Percentiles rank a stretch among this genome's conserved stretches.
These are phyloP conservation scores for Albugo laibachii DNA, from an alignment of 352 stramenopile species.

Conservation along the genomic window DNA sequence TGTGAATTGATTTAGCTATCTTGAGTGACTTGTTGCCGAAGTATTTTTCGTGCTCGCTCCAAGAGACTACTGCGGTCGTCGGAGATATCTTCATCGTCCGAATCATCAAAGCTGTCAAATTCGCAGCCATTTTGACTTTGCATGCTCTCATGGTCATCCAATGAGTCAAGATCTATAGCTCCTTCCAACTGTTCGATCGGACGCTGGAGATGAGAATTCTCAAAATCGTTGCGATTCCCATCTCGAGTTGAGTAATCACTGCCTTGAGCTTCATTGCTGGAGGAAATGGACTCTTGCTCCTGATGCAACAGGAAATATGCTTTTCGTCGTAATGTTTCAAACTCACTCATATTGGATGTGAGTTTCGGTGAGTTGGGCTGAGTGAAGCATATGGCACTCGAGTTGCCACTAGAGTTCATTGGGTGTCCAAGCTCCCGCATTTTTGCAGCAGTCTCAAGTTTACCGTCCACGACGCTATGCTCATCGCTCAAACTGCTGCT, in stretches of 20 bases:
- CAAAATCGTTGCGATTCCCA: constrained; percentile 1
- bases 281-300: background rate
- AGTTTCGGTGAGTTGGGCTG: background rate
- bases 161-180: constrained; percentile 40
- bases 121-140: constrained; percentile 15
- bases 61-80: constrained; percentile 10
- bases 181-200: constrained; percentile 51
- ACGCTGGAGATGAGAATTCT: constrained; percentile 11
- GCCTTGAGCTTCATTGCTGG: background rate
- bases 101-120: constrained; percentile 11
- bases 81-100: constrained; percentile 13
- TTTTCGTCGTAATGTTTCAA: background rate
- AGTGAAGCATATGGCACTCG: background rate
- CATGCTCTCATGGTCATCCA: constrained; percentile 27
- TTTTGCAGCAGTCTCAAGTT: background rate
- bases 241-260: background rate
- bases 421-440: background rate
- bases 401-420: background rate
- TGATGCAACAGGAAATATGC: background rate
- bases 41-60: constrained; percentile 1
- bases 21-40: too few species aligned
- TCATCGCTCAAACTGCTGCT: constrained; percentile 35
- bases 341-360: background rate
- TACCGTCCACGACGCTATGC: background rate
- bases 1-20: too few species aligned